phyloP scores from a whole-genome alignment of 345 rosid genomes.

The Citrus maxima region DNA sequence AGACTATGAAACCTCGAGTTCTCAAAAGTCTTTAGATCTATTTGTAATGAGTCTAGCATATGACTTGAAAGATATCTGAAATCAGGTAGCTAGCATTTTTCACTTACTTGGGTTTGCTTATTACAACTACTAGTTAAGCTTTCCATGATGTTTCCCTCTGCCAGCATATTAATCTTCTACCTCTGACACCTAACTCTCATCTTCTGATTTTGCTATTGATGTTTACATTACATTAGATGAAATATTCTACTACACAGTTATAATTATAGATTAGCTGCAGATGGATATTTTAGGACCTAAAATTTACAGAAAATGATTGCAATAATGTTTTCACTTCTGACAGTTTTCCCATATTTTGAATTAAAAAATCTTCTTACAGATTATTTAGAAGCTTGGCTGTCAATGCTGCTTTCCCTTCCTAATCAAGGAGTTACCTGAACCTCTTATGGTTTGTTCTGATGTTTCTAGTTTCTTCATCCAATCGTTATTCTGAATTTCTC shows the following conservation, averaged over 20 bases:
- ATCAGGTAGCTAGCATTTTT: not conserved
- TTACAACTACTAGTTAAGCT: not conserved
- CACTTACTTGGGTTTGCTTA: not conserved
- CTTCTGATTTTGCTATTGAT: not conserved
- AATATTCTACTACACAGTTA: not conserved
- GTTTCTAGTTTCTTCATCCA: too few species aligned
- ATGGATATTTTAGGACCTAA: too few species aligned
- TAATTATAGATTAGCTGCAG: too few species aligned
- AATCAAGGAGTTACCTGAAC: too few species aligned
- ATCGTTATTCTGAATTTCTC: too few species aligned
- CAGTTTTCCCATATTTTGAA: too few species aligned
- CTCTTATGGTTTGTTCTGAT: too few species aligned
- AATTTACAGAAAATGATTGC: too few species aligned
- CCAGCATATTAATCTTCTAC: not conserved
- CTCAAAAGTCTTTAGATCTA: not conserved
- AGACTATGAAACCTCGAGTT: not conserved
- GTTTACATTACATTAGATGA: not conserved
- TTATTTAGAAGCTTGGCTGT: too few species aligned
- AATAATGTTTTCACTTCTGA: too few species aligned
- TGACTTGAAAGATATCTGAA: not conserved
- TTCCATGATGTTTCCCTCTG: not conserved
- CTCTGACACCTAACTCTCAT: not conserved
- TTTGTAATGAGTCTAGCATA: not conserved
- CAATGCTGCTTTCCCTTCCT: too few species aligned
- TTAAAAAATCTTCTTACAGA: too few species aligned